Conservation (phyloP, 2,329 filamentous ascomycete genomes). For the Arthrobotrys musiformis region DNA sequence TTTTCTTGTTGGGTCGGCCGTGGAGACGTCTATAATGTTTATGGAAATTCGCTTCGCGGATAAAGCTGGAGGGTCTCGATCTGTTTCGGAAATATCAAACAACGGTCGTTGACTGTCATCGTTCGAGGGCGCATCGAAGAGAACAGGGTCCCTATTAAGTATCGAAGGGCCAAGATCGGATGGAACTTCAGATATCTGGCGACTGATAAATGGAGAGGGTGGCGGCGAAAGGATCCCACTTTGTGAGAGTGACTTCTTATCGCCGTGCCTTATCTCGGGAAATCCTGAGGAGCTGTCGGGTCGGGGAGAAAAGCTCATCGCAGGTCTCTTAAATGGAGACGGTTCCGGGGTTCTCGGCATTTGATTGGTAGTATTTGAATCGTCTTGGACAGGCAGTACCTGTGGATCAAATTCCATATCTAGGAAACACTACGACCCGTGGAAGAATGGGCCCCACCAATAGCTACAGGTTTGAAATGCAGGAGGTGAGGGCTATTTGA, state of each 20-base stretch:
- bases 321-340: slow-evolving; percentile 47
- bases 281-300: slow-evolving; percentile 46
- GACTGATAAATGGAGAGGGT: slow-evolving; percentile 36
- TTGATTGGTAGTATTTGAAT: slow-evolving; percentile 9
- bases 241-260: slow-evolving; percentile 26
- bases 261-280: slow-evolving; percentile 7
- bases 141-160: slow-evolving; percentile 40
- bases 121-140: slow-evolving; percentile 41
- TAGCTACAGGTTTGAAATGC: neutral
- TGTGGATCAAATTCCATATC: slow-evolving; percentile 38
- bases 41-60: neutral
- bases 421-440: slow-evolving; percentile 17
- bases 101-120: slow-evolving; percentile 47
- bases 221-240: slow-evolving; percentile 49
- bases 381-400: slow-evolving; percentile 2
- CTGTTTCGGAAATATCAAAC: slow-evolving; percentile 24
- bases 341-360: slow-evolving; percentile 51
- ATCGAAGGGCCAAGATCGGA: slow-evolving; percentile 45
- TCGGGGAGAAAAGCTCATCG: slow-evolving; percentile 51
- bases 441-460: neutral
- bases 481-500: neutral
- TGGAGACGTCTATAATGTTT: neutral
- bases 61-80: neutral
- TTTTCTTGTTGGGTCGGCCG: neutral
- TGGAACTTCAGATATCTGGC: slow-evolving; percentile 38